Evolutionary conservation across 2,329 filamentous ascomycete species (phyloP), one percentile per base, ranked within the genome.

Genomic region (Trichoderma polysporum): DNA sequence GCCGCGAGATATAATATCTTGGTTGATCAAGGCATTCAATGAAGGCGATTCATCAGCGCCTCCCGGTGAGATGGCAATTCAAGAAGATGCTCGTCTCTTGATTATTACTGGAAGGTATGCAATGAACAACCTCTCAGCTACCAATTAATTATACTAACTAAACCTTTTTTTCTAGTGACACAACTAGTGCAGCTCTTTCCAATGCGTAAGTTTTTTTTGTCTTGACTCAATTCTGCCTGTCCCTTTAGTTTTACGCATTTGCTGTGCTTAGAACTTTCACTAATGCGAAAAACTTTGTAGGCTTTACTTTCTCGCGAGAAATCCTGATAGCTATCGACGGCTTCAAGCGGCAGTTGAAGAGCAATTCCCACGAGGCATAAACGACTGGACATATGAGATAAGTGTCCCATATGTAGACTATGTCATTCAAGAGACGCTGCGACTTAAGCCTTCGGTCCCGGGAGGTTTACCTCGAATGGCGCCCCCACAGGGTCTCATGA

Each of bases 381-480:
- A 68, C 13, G 33, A 69, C 3, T 58, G 61, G 4, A 19, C 49
- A 7, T 39, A 63, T 12, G 73, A 73, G 13, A 68, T 35, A 0
- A 70, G 74, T 6, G 4, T 64, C 15, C 61, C 61, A 4, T 69
- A 70, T 2, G 73, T 74, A 78, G 53, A 80, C 76, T 4, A 72
- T 74, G 39, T 64, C 29, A 78, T 83, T 54, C 76, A 82, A 54
- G 81, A 83, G 69, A 61, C 77, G 0, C 72, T 82, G 37, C 73
- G 80, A 0, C 69, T 82, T 2, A 72, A 78, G 52, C 79, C 80
- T 1, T 71, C 80, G 1, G 76, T 81, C 0, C 76, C 77, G 0
- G 74, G 74, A 1, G 79, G 78, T 2, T 35, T 77, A 5, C 74
- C 76, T 50, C 71, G 81, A 1, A 68, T 76, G 33, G 80, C 80